A percentile compares a stretch with the other conserved stretches of the same genome.
Conservation (phyloP, 805 yeast species). For the Nakazawaea populi region DNA sequence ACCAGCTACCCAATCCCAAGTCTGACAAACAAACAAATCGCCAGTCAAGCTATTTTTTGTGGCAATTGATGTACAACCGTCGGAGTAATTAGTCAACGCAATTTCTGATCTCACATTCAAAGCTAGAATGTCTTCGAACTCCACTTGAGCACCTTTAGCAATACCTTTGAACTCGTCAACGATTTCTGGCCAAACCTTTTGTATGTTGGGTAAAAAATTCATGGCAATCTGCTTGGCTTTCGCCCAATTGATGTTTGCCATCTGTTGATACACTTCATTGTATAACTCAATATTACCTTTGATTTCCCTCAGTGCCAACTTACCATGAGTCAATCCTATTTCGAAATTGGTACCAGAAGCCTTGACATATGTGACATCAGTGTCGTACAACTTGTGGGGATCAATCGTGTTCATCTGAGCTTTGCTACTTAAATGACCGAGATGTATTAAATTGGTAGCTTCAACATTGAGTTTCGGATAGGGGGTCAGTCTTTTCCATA, state of each 20-base stretch:
- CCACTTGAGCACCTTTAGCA: constrained; percentile 28
- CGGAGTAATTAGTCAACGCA: constrained; percentile 25
- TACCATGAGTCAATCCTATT: constrained; percentile 30
- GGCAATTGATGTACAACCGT: constrained; percentile 32
- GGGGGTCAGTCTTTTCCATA: background rate
- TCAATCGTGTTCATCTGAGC: constrained; percentile 12
- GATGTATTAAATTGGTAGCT: background rate
- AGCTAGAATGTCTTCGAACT: constrained; percentile 29
- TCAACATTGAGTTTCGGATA: background rate
- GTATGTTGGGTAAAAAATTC: constrained; percentile 22
- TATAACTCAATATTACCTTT: constrained; percentile 23
- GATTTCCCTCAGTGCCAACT: constrained; percentile 24
- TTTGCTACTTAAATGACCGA: no score
- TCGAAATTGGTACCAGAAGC: constrained; percentile 20
- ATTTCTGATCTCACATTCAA: constrained; percentile 34
- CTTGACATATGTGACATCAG: constrained; percentile 19
- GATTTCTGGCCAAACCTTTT: constrained; percentile 23
- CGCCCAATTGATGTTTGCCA: constrained; percentile 22
- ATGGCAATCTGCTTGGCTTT: constrained; percentile 22
- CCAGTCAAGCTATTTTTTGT: constrained; percentile 19
- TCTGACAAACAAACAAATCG: constrained; percentile 25
- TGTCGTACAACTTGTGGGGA: constrained; percentile 19
- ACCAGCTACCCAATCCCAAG: constrained; percentile 35
- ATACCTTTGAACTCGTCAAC: constrained; percentile 30
- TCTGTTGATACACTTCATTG: constrained; percentile 19